Percentiles rank a stretch among this genome's conserved stretches.
Conservation (phyloP, 208 protist genomes). For the Trypanosomatidae sp. region DNA sequence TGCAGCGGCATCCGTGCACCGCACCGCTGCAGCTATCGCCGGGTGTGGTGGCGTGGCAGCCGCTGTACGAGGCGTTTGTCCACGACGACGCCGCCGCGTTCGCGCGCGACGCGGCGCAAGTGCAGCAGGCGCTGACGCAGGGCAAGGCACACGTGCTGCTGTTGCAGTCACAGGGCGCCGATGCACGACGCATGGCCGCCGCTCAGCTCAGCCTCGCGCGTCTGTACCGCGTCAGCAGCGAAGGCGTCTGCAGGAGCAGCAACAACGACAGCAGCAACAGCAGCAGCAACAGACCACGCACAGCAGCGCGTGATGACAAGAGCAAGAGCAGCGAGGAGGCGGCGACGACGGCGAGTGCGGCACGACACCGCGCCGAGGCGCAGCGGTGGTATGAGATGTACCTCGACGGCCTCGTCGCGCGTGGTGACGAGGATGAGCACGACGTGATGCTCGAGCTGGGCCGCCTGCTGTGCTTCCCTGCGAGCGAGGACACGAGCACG, state of each 20-base stretch:
- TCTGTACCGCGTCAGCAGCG: constrained; percentile 24
- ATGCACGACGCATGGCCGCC: constrained; percentile 8
- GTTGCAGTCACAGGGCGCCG: constrained; percentile 16
- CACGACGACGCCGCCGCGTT: constrained; percentile 46
- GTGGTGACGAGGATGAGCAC: constrained; percentile 29
- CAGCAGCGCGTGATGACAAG: too few relatives aligned
- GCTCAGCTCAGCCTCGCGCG: constrained; percentile 40
- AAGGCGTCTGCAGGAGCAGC: too few relatives aligned
- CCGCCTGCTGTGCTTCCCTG: constrained; percentile 31
- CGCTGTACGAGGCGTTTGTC: constrained; percentile 23
- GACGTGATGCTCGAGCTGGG: constrained; percentile 56
- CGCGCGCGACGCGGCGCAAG: constrained; percentile 12
- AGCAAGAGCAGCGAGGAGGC: too few relatives aligned
- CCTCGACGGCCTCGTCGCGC: constrained; percentile 29
- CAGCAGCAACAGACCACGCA: too few relatives aligned
- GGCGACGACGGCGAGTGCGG: too few relatives aligned
- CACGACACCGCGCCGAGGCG: constrained; percentile 18
- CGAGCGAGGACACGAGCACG: constrained; percentile 1
- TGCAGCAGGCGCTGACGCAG: constrained; percentile 34
- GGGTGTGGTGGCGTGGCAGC: constrained; percentile 12
- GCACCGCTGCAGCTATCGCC: constrained; percentile 29
- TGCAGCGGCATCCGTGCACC: constrained; percentile 26
- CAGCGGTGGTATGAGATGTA: constrained; percentile 42
- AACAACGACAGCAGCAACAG: too few relatives aligned
- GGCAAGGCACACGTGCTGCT: constrained; percentile 23